These are phyloP conservation scores for Podospora didyma DNA, from an alignment of 495 filamentous ascomycete genomes.

Conservation along the genomic window DNA sequence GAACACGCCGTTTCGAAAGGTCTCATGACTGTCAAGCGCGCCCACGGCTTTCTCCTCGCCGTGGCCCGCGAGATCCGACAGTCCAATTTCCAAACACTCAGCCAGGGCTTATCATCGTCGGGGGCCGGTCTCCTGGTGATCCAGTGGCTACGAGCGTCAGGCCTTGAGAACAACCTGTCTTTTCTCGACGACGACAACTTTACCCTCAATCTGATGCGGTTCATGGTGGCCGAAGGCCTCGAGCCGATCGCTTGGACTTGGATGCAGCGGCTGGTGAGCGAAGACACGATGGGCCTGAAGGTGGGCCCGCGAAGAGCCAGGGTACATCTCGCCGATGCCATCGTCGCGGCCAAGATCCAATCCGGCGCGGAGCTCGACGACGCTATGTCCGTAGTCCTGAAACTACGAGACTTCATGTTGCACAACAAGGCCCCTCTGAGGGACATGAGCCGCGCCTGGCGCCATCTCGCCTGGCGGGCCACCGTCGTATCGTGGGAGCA, in stretches of 20 bases:
- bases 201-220: slow-evolving; percentile 33
- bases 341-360: slow-evolving; percentile 23
- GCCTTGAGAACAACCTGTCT: slow-evolving; percentile 30
- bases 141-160: slow-evolving; percentile 50
- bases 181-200: slow-evolving; percentile 34
- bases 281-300: slow-evolving; percentile 3
- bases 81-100: slow-evolving; percentile 20
- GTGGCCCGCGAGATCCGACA: slow-evolving; percentile 25
- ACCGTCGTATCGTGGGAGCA: slow-evolving; percentile 29
- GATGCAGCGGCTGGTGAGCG: slow-evolving; percentile 29
- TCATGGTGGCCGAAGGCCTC: slow-evolving; percentile 48
- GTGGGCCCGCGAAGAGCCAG: too few relatives aligned
- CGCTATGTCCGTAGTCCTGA: slow-evolving; percentile 32
- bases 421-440: not conserved
- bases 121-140: slow-evolving; percentile 41
- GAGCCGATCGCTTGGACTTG: slow-evolving; percentile 42
- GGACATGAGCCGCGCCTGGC: slow-evolving; percentile 25
- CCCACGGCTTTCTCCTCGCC: slow-evolving; percentile 36
- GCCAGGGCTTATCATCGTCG: slow-evolving; percentile 31
- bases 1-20: slow-evolving; percentile 36
- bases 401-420: slow-evolving; percentile 23
- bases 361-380: slow-evolving; percentile 27
- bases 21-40: slow-evolving; percentile 40
- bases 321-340: slow-evolving; percentile 11
- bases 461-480: slow-evolving; percentile 25